phyloP scores from a whole-genome alignment of 2,329 filamentous ascomycete species.

The Fusarium dimerum region DNA sequence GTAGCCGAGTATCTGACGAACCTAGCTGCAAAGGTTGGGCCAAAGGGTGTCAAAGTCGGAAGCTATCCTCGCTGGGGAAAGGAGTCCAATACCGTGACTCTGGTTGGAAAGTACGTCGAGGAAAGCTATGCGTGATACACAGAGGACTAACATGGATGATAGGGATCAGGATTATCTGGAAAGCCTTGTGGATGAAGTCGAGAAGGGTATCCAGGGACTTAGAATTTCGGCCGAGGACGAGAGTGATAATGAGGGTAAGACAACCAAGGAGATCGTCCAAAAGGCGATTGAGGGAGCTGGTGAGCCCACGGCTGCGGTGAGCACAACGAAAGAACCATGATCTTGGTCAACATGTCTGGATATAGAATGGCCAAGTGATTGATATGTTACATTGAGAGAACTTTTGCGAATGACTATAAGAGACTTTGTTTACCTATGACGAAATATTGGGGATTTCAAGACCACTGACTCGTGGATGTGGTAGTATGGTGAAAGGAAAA shows the following conservation, averaged over 20 bases:
- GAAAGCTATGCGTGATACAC: slow-evolving; percentile 18
- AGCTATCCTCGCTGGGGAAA: slow-evolving; percentile 94
- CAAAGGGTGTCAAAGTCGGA: slow-evolving; percentile 85
- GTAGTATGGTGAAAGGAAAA: too few relatives aligned
- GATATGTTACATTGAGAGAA: not conserved
- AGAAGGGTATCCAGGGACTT: slow-evolving; percentile 72
- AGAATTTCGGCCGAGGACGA: slow-evolving; percentile 72
- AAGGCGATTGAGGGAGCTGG: slow-evolving; percentile 14
- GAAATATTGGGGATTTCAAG: too few relatives aligned
- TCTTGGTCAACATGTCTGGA: not conserved
- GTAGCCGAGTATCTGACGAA: slow-evolving; percentile 82
- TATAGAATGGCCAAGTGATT: too few relatives aligned
- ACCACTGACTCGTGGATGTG: too few relatives aligned
- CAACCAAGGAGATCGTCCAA: slow-evolving; percentile 22
- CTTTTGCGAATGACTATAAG: not conserved
- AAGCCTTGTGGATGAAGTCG: slow-evolving; percentile 74
- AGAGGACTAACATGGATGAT: slow-evolving; percentile 14
- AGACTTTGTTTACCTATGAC: not conserved
- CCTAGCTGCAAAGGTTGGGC: slow-evolving; percentile 71
- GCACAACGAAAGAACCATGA: slow-evolving; percentile 13
- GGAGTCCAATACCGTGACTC: slow-evolving; percentile 82
- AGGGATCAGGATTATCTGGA: slow-evolving; percentile 78
- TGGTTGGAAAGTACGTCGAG: slow-evolving; percentile 63
- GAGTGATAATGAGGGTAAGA: slow-evolving; percentile 66
- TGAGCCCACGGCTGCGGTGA: slow-evolving; percentile 8